Conservation (phyloP, 495 filamentous ascomycete species). For the Hyphodiscus hymeniophilus region DNA sequence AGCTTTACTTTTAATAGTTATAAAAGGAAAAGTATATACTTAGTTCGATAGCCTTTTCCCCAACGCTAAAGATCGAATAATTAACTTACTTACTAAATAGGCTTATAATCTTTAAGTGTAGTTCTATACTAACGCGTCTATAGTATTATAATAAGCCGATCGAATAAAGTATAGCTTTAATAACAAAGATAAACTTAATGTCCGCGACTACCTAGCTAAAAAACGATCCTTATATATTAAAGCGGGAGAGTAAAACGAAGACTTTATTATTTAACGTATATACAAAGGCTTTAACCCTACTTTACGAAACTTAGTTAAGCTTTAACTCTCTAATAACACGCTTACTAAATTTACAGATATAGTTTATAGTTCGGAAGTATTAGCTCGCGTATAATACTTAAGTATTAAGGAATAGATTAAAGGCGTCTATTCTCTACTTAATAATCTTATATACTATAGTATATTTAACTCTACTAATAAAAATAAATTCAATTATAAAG, state of each 20-base stretch:
- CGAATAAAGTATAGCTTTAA: not conserved
- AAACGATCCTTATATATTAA: too few species aligned
- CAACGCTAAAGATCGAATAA: not conserved
- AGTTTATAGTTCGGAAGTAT: not conserved
- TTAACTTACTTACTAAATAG: not conserved
- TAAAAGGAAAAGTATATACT: not conserved
- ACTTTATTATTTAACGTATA: not conserved
- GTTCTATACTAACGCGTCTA: not conserved
- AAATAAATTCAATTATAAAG: too few species aligned
- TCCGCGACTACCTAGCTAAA: not conserved
- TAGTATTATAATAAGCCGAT: not conserved
- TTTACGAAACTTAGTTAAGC: not conserved
- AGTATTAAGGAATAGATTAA: not conserved
- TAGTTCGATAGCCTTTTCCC: not conserved
- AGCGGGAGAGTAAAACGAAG: not conserved
- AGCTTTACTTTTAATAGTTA: not conserved
- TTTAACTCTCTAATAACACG: not conserved
- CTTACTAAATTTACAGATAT: not conserved
- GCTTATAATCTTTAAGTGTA: not conserved
- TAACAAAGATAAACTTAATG: not conserved
- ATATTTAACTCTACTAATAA: too few species aligned
- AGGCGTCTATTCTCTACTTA: not conserved
- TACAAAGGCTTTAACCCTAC: too few species aligned
- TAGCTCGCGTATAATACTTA: not conserved
- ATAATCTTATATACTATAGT: not conserved